A percentile compares a stretch with the other conserved stretches of the same genome.
phyloP scores from a whole-genome alignment of 2,329 filamentous ascomycete species.

The Trichoderma asperellum region DNA sequence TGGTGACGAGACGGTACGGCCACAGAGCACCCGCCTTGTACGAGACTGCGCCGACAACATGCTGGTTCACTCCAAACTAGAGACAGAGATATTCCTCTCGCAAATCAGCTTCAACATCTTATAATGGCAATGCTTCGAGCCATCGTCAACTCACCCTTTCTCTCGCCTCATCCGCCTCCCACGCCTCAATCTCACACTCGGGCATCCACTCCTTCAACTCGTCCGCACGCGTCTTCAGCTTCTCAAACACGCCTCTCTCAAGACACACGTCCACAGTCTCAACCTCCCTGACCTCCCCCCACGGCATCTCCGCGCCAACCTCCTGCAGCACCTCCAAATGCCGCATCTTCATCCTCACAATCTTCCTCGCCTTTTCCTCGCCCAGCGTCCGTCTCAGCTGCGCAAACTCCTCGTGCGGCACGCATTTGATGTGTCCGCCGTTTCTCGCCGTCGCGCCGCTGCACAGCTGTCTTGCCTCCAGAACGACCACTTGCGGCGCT shows the following conservation, averaged over 20 bases:
- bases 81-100: not conserved
- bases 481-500: slow-evolving; percentile 44
- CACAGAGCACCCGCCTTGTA: slow-evolving; percentile 55
- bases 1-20: slow-evolving; percentile 55
- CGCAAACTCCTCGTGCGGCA: slow-evolving; percentile 49
- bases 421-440: slow-evolving; percentile 55
- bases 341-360: slow-evolving; percentile 50
- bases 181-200: slow-evolving; percentile 44
- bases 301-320: slow-evolving; percentile 44
- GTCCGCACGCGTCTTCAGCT: slow-evolving; percentile 40
- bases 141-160: slow-evolving; percentile 35
- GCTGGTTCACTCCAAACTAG: slow-evolving; percentile 43
- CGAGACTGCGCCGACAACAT: slow-evolving; percentile 48
- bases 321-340: slow-evolving; percentile 47
- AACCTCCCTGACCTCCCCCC: slow-evolving; percentile 50
- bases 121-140: not conserved
- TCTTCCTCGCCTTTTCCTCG: slow-evolving; percentile 43
- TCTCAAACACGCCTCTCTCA: slow-evolving; percentile 42
- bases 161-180: slow-evolving; percentile 42
- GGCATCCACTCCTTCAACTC: slow-evolving; percentile 46
- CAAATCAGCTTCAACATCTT: not conserved
- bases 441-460: slow-evolving; percentile 59
- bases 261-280: slow-evolving; percentile 53
- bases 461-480: slow-evolving; percentile 56
- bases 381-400: slow-evolving; percentile 40